These are phyloP conservation scores for Alternaria arborescens DNA, from an alignment of 2,329 filamentous ascomycete genomes.

Conservation along the genomic window DNA sequence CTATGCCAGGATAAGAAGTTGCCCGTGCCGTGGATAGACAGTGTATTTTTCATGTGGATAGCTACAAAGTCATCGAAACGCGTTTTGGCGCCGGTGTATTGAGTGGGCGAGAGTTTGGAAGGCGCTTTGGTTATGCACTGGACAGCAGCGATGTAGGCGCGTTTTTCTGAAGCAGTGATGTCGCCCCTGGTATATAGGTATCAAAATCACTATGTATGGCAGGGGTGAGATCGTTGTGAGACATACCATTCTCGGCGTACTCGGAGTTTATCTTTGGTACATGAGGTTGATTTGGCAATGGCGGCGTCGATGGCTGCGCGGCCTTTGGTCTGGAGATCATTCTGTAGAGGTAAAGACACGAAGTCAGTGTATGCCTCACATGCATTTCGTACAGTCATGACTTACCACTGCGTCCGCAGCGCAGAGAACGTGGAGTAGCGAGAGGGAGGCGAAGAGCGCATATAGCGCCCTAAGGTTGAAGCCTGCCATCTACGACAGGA, in stretches of 20 bases:
- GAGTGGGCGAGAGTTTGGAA: conserved; percentile 28
- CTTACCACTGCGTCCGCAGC: no score
- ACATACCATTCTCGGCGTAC: conserved; percentile 43
- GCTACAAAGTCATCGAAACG: conserved; percentile 51
- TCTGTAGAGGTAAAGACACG: not conserved
- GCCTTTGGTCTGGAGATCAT: conserved; percentile 39
- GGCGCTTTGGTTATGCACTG: conserved; percentile 42
- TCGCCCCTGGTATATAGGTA: conserved; percentile 33
- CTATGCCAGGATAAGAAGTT: conserved; percentile 55
- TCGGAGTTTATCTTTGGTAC: conserved; percentile 43
- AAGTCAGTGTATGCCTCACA: no score
- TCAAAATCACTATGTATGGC: conserved; percentile 9
- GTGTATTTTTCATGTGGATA: conserved; percentile 49
- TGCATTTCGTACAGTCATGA: no score
- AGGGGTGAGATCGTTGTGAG: not conserved
- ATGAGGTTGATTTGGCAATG: conserved; percentile 40
- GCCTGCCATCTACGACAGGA: conserved; percentile 26
- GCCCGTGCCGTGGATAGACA: conserved; percentile 46
- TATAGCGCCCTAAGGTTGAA: conserved; percentile 30
- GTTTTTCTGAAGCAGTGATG: conserved; percentile 40
- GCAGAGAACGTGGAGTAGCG: no score
- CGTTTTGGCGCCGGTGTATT: conserved; percentile 44
- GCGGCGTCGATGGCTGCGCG: conserved; percentile 37
- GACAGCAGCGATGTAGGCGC: conserved; percentile 50
- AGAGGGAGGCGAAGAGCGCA: conserved; percentile 31